phyloP scores from a whole-genome alignment of 345 rosid genomes.

The Populus nigra region DNA sequence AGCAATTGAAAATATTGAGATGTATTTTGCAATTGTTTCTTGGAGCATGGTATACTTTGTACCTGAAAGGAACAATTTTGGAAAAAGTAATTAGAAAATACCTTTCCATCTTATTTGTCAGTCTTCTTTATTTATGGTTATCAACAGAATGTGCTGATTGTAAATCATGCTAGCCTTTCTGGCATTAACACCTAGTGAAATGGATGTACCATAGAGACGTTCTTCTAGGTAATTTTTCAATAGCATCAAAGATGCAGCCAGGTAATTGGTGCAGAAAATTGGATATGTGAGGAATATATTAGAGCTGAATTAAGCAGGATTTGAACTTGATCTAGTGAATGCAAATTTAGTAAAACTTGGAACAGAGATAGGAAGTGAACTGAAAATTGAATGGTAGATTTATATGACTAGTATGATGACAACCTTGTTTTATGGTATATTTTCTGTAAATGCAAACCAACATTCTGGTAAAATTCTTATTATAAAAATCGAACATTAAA shows the following conservation, averaged over 20 bases:
- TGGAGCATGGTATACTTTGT: not conserved
- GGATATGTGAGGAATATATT: not conserved
- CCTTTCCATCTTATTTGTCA: not conserved
- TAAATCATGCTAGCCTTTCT: not conserved
- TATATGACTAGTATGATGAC: too few species aligned
- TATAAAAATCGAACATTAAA: not conserved
- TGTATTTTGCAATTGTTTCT: not conserved
- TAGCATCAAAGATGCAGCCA: not conserved
- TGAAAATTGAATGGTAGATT: not conserved
- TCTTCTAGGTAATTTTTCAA: not conserved
- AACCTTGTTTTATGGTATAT: not conserved
- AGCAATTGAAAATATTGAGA: not conserved
- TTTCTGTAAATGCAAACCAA: not conserved
- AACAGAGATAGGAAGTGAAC: not conserved
- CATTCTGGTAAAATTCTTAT: not conserved
- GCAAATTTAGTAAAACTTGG: not conserved
- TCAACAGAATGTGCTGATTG: not conserved
- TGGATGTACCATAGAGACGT: not conserved
- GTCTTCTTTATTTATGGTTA: not conserved
- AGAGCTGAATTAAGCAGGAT: not conserved
- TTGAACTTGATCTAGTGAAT: not conserved
- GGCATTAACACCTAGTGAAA: not conserved
- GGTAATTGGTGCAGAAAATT: not conserved
- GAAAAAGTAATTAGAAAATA: not conserved
- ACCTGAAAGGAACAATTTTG: not conserved